These are phyloP conservation scores for Macrophomina tecta DNA, from an alignment of 2,329 filamentous ascomycete genomes.

Conservation along the genomic window DNA sequence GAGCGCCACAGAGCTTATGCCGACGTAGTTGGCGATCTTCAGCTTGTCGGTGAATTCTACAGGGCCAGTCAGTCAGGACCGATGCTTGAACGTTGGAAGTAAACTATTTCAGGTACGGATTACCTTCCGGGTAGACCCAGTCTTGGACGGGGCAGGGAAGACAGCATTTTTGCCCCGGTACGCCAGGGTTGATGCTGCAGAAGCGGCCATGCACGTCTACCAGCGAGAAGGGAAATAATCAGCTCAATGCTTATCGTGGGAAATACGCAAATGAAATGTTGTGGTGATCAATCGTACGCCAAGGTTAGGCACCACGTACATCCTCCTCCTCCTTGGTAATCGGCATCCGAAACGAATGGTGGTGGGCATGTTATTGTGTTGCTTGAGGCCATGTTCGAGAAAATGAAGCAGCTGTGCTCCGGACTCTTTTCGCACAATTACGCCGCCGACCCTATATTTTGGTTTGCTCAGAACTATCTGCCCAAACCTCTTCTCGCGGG, in stretches of 20 bases:
- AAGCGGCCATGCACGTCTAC: constrained; percentile 58
- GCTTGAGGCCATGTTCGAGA: neutral
- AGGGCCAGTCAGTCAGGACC: neutral
- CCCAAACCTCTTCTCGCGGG: neutral
- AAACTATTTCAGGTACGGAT: too few relatives aligned
- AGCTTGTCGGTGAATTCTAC: constrained; percentile 38
- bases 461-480: too few relatives aligned
- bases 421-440: neutral
- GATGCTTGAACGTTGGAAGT: constrained; percentile 29
- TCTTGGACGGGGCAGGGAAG: constrained; percentile 82
- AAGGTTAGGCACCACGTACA: constrained; percentile 31
- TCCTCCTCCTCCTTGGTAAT: constrained; percentile 33
- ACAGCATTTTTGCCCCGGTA: constrained; percentile 68
- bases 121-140: constrained; percentile 68
- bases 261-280: too few relatives aligned
- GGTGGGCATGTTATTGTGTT: constrained; percentile 31
- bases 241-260: too few relatives aligned
- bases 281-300: too few relatives aligned
- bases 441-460: neutral
- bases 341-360: constrained; percentile 35
- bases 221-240: neutral
- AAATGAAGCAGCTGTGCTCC: neutral
- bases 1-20: constrained; percentile 71
- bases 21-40: constrained; percentile 74
- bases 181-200: constrained; percentile 53